Base-by-base conservation (phyloP, 176 grass and related monocot species). In the Carex kokanica region DNA sequence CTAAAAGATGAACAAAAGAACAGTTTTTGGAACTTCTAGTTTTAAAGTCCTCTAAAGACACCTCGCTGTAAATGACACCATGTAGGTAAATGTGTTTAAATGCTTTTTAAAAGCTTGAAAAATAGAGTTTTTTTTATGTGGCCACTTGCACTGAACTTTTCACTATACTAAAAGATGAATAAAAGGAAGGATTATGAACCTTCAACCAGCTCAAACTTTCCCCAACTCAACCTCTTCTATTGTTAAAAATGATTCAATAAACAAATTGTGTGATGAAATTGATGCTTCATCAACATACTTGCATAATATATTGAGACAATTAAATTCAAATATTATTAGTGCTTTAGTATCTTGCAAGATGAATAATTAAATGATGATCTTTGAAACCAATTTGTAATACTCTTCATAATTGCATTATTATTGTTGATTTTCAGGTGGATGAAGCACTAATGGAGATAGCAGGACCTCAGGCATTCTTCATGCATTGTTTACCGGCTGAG, bases 401-500 rank as follows among this genome's bases (percentile, higher is more conserved):
- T 38, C 65, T 69, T 18, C 7, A 75, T 75, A 27, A 75, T 54
- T 75, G 47, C 4, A 45, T 10, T 23, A 43, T 71, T 47, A 63
- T 63, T 40, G 14, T 65, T 29, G 24, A 41, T 52, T 69, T 88
- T 64, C 60, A 93, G 96, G 83, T 99, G 14, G 91, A 99, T 86
- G 92, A 99, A 87, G 85, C 93, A 45, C 45, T 99, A 78, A 99
- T 99, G 96, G 83, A 92, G 82, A 95, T 93, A 63, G 96, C 96
- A 41, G 96, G 96, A 45, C 88, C 93, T 8, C 83, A 95, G 43
- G 91, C 93, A 45, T 93, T 84, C 77, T 92, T 99, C 64, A 99
- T 99, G 96, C 93, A 99, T 60, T 99, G 96, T 78, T 89, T 99
- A 66, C 91, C 96, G 6, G 93, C 96, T 0, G 96, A 99, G 74